Base-by-base conservation (phyloP, 805 yeast species). In the Candida tallmaniae region DNA sequence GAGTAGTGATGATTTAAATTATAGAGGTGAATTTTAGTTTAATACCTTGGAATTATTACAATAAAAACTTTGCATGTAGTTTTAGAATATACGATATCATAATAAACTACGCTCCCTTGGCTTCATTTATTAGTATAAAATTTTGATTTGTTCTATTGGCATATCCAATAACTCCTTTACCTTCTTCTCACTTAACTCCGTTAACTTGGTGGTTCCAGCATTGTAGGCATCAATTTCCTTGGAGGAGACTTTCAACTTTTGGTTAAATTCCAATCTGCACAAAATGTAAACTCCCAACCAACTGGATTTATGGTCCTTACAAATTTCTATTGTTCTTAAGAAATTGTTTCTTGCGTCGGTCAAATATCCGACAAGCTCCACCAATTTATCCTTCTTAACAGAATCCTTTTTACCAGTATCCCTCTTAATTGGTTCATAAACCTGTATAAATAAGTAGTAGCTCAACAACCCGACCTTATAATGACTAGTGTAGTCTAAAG, bases 321-420 rank as follows among this genome's bases (percentile, higher is more conserved):
- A 79, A 24, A 89, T 64, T 56, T 93, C 97, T 5, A 87, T 78
- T 6, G 88, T 61, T 44, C 94, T 73, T 35, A 81, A 59, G 44
- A 74, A 83, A 49, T 76, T 71, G 46, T 78, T 51, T 29, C 70
- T 45, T 7, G 69, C 50, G 28, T 56, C 50, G 15, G 34, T 44
- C 29, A 66, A 42, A 5, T 48, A 32, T 2, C 46, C 48, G 21
- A 54, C 24, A 29, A 45, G 43, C 35, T 56, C 64, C 29, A 52
- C 35, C 12, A 56, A 31, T 29, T 55, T 56, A 15, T 62, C 66
- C 42, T 60, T 57, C 35, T 51, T 54, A 3, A 38, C 13, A 25
- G 27, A 34, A n/a, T n/a, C n/a, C 17, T 34, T 35, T 14, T 25
- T 7, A 9, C 9, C 9, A 17, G 27, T 31, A 9, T 29, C 32